These are phyloP conservation scores for Pyrus hybrid DNA, from an alignment of 331 rosid genomes.

Conservation along the genomic window DNA sequence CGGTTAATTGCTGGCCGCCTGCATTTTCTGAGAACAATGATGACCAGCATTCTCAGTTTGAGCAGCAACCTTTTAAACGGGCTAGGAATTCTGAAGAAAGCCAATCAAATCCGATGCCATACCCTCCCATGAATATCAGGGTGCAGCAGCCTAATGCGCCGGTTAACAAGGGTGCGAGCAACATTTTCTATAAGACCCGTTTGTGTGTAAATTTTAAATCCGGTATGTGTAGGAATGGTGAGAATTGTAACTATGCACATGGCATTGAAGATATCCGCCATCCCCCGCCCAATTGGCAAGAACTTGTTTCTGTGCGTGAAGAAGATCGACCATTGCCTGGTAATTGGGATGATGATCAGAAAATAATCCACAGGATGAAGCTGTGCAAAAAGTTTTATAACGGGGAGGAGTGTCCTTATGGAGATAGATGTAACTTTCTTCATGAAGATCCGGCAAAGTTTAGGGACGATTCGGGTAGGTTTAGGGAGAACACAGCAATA, in stretches of 20 bases:
- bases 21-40: conserved; percentile 40
- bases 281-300: conserved; percentile 98
- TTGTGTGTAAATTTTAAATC: conserved; percentile 54
- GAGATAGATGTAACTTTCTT: conserved; percentile 80
- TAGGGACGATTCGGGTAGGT: conserved; percentile 52
- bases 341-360: conserved; percentile 78
- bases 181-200: conserved; percentile 82
- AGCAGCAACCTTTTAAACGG: conserved; percentile 50
- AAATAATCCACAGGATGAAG: conserved; percentile 82
- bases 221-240: conserved; percentile 80
- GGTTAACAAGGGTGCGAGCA: conserved; percentile 43
- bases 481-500: conserved; percentile 65
- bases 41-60: conserved; percentile 37
- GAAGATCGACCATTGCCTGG: conserved; percentile 33
- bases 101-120: conserved; percentile 23
- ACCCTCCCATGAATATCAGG: conserved; percentile 20
- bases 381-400: conserved; percentile 81
- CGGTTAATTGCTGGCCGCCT: conserved; percentile 47
- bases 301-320: conserved; percentile 40
- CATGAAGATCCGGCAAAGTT: conserved; percentile 76
- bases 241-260: conserved; percentile 85
- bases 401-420: conserved; percentile 92
- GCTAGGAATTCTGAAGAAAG: conserved; percentile 44
- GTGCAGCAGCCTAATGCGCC: conserved; percentile 29
- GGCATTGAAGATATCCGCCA: conserved; percentile 76